These are phyloP conservation scores for Quercus aquifolioides DNA, from an alignment of 306 rosid genomes.

Conservation along the genomic window DNA sequence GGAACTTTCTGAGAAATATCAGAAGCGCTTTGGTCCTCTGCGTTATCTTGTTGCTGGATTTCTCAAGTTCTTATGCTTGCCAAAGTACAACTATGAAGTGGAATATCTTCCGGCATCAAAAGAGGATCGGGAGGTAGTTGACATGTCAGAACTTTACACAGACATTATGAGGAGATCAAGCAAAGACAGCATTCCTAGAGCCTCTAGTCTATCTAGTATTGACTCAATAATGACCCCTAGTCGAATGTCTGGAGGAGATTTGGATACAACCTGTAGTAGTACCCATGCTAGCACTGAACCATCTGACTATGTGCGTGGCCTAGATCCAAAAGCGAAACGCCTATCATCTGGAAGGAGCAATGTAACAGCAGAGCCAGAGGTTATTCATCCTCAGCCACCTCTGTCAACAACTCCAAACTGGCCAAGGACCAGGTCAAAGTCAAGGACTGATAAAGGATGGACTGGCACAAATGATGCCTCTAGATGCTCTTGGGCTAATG, in stretches of 20 bases:
- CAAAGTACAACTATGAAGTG: too few relatives aligned
- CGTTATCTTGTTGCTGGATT: too few relatives aligned
- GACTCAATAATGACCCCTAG: conserved; percentile 98
- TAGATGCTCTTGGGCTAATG: conserved; percentile 79
- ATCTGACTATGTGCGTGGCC: conserved; percentile 92
- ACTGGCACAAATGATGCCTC: conserved; percentile 76
- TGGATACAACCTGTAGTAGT: conserved; percentile 65
- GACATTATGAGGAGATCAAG: too few relatives aligned
- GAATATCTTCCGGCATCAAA: too few relatives aligned
- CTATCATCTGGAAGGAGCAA: conserved; percentile 78
- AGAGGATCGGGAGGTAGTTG: too few relatives aligned
- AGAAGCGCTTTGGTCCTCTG: too few relatives aligned
- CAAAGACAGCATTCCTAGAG: conserved; percentile 95
- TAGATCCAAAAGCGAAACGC: conserved; percentile 92
- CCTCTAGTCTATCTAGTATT: conserved; percentile 98
- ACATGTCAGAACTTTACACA: too few relatives aligned
- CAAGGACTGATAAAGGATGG: conserved; percentile 92
- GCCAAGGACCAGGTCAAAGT: conserved; percentile 97
- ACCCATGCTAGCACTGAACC: conserved; percentile 91
- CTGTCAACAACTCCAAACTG: conserved; percentile 94
- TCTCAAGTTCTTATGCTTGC: too few relatives aligned
- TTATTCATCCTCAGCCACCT: conserved; percentile 87
- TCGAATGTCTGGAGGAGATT: conserved; percentile 86
- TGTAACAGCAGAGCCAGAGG: conserved; percentile 86
- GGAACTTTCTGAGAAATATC: too few relatives aligned